Evolutionary conservation across 2,329 filamentous ascomycete species (phyloP), one percentile per base, ranked within the genome.

Genomic region (Xylariomycetidae sp.): DNA sequence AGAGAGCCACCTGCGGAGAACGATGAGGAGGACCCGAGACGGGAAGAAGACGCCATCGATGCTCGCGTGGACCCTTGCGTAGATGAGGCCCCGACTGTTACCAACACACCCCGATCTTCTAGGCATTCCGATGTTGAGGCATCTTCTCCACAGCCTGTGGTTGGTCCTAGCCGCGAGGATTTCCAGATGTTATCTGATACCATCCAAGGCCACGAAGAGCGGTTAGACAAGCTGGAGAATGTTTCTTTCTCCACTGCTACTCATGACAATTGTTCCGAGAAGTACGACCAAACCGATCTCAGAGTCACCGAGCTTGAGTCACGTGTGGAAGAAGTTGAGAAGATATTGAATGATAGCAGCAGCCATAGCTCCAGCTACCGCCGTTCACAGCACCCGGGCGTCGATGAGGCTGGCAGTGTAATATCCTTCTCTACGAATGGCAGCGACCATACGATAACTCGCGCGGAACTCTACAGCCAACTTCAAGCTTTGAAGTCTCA

Each of bases 201-300:
- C n/a, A 67, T 82, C 38, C 64, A 72, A 37, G 69, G 72, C 13
- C 74, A 88, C 38, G 77, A 77, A 23, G 68, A 74, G 33, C 78
- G 85, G 2, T 57, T 90, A 10, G 80, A 85, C 30, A 64, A 68
- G 35, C 66, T 89, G 5, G 85, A 90, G 57, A 85, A 72, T 31
- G 66, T 74, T 2, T 88, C 82, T 0, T 85, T 88, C 49, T 77
- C 77, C 16, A 69, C 75, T 27, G 67, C 71, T 13, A 71, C 72
- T n/a, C 72, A 83, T 30, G 83, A 88, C 15, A 80, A 85, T 23
- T 75, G 85, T 30, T 66, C 79, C 13, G 81, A 86, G 14, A 77
- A 73, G 34, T 72, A 85, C 46, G 83, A 88, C 20, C 62, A 76
- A 30, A 56, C 76, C 27, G 85, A 88, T 44, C 68, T 79, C 7